These are phyloP conservation scores for Kodamaea jinghongensis DNA, from an alignment of 805 yeast species.

Conservation along the genomic window DNA sequence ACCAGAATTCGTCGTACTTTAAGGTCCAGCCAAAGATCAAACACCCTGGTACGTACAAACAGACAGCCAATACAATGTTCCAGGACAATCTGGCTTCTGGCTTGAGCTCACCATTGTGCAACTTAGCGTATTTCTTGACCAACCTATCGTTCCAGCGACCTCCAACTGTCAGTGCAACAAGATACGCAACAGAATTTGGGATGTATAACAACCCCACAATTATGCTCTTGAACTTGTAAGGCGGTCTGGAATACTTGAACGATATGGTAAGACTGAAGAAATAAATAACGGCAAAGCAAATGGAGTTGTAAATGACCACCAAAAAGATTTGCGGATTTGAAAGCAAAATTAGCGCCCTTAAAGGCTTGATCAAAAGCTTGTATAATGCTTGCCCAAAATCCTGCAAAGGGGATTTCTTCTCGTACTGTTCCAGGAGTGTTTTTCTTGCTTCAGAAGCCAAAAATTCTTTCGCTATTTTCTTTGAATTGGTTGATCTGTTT, in stretches of 20 bases:
- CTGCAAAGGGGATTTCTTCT: constrained; percentile 15
- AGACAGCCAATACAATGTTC: constrained; percentile 66
- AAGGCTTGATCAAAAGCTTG: constrained; percentile 54
- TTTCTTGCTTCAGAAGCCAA: constrained; percentile 21
- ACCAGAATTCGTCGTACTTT: constrained; percentile 66
- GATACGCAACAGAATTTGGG: constrained; percentile 78
- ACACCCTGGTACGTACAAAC: constrained; percentile 60
- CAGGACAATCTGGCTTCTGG: constrained; percentile 81
- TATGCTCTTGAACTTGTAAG: constrained; percentile 67
- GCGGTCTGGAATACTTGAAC: constrained; percentile 55
- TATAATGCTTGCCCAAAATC: constrained; percentile 31
- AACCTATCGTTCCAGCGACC: constrained; percentile 76
- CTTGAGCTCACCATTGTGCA: constrained; percentile 59
- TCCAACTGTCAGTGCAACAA: constrained; percentile 71
- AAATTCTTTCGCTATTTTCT: constrained; percentile 22
- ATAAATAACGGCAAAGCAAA: constrained; percentile 69
- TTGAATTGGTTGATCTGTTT: constrained; percentile 30
- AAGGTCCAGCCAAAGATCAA: constrained; percentile 83
- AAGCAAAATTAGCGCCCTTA: constrained; percentile 58
- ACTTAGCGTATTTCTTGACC: constrained; percentile 47
- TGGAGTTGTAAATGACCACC: constrained; percentile 63
- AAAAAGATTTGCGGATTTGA: constrained; percentile 72
- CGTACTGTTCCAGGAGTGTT: constrained; percentile 14
- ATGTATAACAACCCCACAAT: constrained; percentile 74
- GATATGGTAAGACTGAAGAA: constrained; percentile 74